Evolutionary conservation across 1,139 yeast genomes (phyloP), one percentile per base, ranked within the genome.

Genomic region (Geotrichum histeridarum): DNA sequence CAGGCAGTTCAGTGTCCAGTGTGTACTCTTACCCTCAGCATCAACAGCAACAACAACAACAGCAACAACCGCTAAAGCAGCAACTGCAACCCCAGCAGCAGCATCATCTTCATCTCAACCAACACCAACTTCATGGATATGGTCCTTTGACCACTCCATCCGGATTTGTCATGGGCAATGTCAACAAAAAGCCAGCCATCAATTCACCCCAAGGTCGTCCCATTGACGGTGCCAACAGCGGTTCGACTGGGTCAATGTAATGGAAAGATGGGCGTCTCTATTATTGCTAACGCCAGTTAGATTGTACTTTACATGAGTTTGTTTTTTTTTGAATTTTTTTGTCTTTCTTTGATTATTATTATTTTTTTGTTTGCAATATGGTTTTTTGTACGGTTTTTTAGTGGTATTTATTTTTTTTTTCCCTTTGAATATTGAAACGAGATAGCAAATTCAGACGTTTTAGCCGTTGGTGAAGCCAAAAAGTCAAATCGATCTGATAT

Each of bases 101-200:
- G 7, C 32, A 33, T 4, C 31, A 31, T 8, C 48, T 14, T n/a
- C 45, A 37, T 2, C 37, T 17, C 6, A 43, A 42, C 30, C 43
- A 39, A 14, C 51, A 48, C 14, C 42, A 36, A 15, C 33, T 14
- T 9, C 42, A 42, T n/a, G 36, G 43, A 15, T 47, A 47, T 15
- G 50, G 42, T 12, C 52, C 52, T 11, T 8, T 49, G 35, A 42
- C 52, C 8, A 42, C 52, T 11, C 31, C 47, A 22, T 22, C 42
- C 4, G 46, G 52, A n/a, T 49, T 42, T 18, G 48, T 39, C 12
- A 14, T 48, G 30, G 46, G 46, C 14, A 37, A 39, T 14, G 35
- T 35, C 37, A 35, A 35, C 42, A 35, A 47, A 27, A 47, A 47
- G 36, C 50, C 50, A 8, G 42, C 50, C 15, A 37, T 47, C 31